These are phyloP conservation scores for Xylaria sp. DNA, from an alignment of 2,329 filamentous ascomycete species.

Conservation along the genomic window DNA sequence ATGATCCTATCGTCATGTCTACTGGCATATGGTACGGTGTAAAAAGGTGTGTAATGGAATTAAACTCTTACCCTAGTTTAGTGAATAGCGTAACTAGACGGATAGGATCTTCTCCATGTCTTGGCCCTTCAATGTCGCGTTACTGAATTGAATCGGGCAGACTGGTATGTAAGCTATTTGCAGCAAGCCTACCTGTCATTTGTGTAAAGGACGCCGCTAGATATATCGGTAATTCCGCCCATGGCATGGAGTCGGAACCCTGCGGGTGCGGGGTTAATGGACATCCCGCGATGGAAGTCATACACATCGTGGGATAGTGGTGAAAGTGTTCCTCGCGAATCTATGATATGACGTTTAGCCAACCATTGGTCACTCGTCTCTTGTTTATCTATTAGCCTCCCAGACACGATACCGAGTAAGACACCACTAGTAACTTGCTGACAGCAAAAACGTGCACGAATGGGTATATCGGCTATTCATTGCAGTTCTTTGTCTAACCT, in stretches of 20 bases:
- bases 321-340: not conserved
- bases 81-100: not conserved
- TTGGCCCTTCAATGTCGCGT: not conserved
- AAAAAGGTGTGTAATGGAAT: no score
- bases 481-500: slow-evolving; percentile 6
- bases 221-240: not conserved
- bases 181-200: not conserved
- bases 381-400: not conserved
- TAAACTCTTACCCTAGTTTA: not conserved
- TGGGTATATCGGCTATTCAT: not conserved
- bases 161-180: slow-evolving; percentile 3
- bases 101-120: slow-evolving; percentile 8
- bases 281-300: slow-evolving; percentile 13
- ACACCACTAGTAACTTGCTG: not conserved
- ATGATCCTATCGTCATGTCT: slow-evolving; percentile 32
- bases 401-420: not conserved
- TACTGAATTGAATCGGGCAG: slow-evolving; percentile 10
- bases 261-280: slow-evolving; percentile 31
- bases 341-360: not conserved
- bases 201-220: not conserved
- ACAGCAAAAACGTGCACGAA: not conserved
- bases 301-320: slow-evolving; percentile 5
- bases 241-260: slow-evolving; percentile 7
- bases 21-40: not conserved
- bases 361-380: not conserved